These are phyloP conservation scores for Geotrichum macrosporum DNA, from an alignment of 1,139 yeast species.

Conservation along the genomic window DNA sequence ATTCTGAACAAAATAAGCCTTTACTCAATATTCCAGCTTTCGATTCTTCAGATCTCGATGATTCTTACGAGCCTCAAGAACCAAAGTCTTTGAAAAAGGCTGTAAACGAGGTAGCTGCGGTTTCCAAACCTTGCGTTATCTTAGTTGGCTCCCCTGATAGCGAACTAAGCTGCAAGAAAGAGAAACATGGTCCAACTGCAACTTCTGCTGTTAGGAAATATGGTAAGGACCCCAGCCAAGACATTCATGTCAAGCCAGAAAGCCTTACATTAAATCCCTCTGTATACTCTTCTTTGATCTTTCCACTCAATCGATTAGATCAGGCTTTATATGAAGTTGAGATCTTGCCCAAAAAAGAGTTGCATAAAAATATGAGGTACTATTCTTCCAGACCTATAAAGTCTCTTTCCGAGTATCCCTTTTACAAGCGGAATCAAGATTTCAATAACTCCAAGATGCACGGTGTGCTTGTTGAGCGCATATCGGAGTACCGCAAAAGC, in stretches of 20 bases:
- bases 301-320: constrained; percentile 56
- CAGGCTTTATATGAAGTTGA: constrained; percentile 50
- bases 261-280: too few relatives aligned
- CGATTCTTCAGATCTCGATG: constrained; percentile 6
- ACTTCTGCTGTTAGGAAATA: too few relatives aligned
- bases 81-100: background rate
- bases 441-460: constrained; percentile 43
- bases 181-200: too few relatives aligned
- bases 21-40: too few relatives aligned
- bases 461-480: constrained; percentile 37
- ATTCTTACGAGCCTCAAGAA: constrained; percentile 5
- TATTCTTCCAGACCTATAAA: constrained; percentile 38
- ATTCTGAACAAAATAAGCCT: too few relatives aligned
- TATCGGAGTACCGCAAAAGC: constrained; percentile 36
- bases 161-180: too few relatives aligned
- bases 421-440: constrained; percentile 44
- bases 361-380: constrained; percentile 42
- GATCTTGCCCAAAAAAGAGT: constrained; percentile 41
- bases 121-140: background rate
- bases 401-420: constrained; percentile 49
- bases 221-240: background rate
- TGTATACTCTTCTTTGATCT: constrained; percentile 35
- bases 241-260: constrained; percentile 4
- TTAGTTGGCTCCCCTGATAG: too few relatives aligned
- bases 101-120: background rate